Evolutionary conservation across 148 eudicot species (phyloP), one percentile per base, ranked within the genome.

Genomic region (Persicaria tinctoria): DNA sequence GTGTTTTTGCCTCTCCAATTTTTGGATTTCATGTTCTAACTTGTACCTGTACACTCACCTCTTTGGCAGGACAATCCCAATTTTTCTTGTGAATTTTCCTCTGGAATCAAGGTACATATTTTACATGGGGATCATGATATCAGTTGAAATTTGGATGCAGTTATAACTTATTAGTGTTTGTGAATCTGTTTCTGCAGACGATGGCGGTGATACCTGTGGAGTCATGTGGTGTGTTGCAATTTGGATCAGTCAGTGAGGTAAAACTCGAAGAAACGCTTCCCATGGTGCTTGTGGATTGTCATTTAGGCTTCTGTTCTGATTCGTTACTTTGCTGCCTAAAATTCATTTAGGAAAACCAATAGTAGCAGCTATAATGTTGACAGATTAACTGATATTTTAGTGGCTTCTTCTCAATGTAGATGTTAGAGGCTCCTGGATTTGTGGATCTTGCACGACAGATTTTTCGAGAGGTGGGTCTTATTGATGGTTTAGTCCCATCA

Each of bases 241-340:
- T 95, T 62, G 98, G 97, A 13, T 95, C 97, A n/a, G 79, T 83
- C 66, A 73, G 79, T 38, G 86, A 95, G 92, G 98, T 95, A 69
- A 27, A 27, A 63, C 64, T 66, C 8, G 17, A 41, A 66, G 46
- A 41, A 32, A 50, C 53, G 12, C 12, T 50, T 64, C 3, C 2
- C 14, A 60, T 32, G 41, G 2, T 32, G 41, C 41, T 32, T 32
- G 41, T 32, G 41, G 3, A 32, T 32, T 32, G 41, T 32, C 41
- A 32, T 32, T 32, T 32, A 32, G 41, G 41, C 41, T 32, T 32
- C 41, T 32, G 41, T 32, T 32, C 41, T 32, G 41, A 32, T 32
- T 32, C 41, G 3, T 32, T 32, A 32, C 2, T 32, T 32, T 32
- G 41, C 1, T 32, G 41, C 41, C 18, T 14, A 14, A 59, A 59